Base-by-base conservation (phyloP, 2,329 filamentous ascomycete genomes). In the Stagonosporopsis chrysanthemi region DNA sequence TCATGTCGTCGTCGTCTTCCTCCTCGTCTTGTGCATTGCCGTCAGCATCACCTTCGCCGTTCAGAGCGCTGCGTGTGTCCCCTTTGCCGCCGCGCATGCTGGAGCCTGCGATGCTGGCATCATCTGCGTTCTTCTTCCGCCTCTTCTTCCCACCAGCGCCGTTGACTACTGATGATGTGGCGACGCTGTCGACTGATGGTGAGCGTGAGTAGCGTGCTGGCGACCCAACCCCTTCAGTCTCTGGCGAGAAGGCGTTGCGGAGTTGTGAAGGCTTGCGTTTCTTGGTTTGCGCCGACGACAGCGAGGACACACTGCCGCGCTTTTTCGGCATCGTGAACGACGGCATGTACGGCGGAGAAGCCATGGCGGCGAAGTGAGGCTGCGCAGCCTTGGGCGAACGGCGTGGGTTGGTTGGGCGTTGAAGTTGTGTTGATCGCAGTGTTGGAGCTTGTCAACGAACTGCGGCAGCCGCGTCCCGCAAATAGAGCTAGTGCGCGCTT, bases 221-320 rank as follows among this genome's bases (percentile, higher is more conserved):
- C 22, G 81, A 76, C n/a, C 72, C 75, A 19, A 75, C 73, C 19
- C 77, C 54, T 52, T 75, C 71, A 51, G 85, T 80, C 56, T 87
- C 88, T 24, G 90, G 90, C 0, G 90, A 89, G 70, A 92, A 95
- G 0, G 90, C 92, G 4, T 91, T 93, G 36, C 91, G 89, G 1
- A 95, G 84, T 3, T 87, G 84, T 12, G 88, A 91, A 6, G 87
- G 83, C 72, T 93, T 93, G 70, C 90, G 88, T 43, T 88, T 87
- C 72, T 91, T 91, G 33, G 15, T 79, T 15, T 65, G 63, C 44
- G 61, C 59, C 4, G 79, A 81, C 2, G 79, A 81, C 42, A 81
- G 78, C 33, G 81, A 81, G 9, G 82, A 80, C 60, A 88, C 77
- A 19, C 84, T 82, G 43, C 83, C 81, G 61, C 88, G 87, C 73